Percentiles rank a stretch among this genome's conserved stretches.
Evolutionary conservation across 768 basidiomycete genomes (phyloP).

Genomic region (Psilocybe azurescens): DNA sequence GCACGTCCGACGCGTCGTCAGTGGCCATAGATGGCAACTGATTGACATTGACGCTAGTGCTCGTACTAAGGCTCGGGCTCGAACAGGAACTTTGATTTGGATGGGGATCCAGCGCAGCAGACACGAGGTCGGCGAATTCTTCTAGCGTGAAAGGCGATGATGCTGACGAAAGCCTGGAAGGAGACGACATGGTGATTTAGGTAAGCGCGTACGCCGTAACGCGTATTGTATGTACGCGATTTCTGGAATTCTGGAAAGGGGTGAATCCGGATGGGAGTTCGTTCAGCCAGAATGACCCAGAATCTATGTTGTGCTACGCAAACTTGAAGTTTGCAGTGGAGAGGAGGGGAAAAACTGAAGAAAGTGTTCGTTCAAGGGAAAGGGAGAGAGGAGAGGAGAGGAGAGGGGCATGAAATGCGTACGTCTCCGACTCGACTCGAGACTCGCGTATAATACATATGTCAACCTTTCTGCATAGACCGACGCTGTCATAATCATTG

Average conservation of each 20-base stretch:
- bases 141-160: slow-evolving; percentile 11
- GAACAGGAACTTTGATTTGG: neutral
- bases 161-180: neutral
- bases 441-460: no score
- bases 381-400: neutral
- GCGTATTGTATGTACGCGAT: neutral
- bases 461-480: no score
- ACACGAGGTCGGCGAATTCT: slow-evolving; percentile 16
- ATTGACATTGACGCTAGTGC: slow-evolving; percentile 1
- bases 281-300: no score
- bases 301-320: no score
- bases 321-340: neutral
- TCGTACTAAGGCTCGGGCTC: neutral
- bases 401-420: neutral
- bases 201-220: neutral
- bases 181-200: neutral
- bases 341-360: neutral
- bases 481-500: no score
- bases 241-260: neutral
- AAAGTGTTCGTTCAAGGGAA: neutral
- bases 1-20: neutral
- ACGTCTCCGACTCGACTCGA: no score
- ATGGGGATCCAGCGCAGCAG: slow-evolving; percentile 6
- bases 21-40: neutral
- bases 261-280: no score